Percentiles rank a stretch among this genome's conserved stretches.
Conservation (phyloP, 805 yeast genomes). For the Kodamaea laetipori region DNA sequence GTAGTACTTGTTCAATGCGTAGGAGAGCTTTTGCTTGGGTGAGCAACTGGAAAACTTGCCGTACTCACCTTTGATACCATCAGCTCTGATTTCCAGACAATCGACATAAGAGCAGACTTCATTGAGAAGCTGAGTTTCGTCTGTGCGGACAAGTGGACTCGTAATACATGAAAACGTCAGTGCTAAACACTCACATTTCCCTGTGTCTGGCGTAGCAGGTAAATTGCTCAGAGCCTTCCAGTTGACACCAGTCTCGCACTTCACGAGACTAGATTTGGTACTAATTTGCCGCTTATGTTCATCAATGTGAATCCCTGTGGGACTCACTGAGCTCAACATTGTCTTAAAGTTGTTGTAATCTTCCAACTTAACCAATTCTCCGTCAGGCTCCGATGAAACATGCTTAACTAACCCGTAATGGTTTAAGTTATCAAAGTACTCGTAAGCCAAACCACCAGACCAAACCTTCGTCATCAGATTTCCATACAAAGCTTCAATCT, state of each 20-base stretch:
- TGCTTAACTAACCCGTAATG: slow-evolving; percentile 39
- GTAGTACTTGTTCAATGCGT: slow-evolving; percentile 42
- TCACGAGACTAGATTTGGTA: not conserved
- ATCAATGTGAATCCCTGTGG: slow-evolving; percentile 18
- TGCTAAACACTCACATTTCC: slow-evolving; percentile 48
- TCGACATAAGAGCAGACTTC: slow-evolving; percentile 40
- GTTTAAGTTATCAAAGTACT: slow-evolving; percentile 38
- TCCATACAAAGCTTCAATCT: slow-evolving; percentile 38
- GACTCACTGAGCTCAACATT: slow-evolving; percentile 24
- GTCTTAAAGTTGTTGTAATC: slow-evolving; percentile 34
- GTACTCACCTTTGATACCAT: slow-evolving; percentile 41
- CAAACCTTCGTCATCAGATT: slow-evolving; percentile 36
- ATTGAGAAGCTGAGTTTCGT: slow-evolving; percentile 24
- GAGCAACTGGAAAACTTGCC: slow-evolving; percentile 46
- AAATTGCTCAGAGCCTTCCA: slow-evolving; percentile 27
- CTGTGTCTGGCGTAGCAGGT: slow-evolving; percentile 46
- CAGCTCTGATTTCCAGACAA: slow-evolving; percentile 40
- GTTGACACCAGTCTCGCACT: slow-evolving; percentile 2
- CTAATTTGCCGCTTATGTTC: slow-evolving; percentile 1
- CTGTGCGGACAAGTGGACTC: slow-evolving; percentile 25
- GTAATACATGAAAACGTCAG: slow-evolving; percentile 41
- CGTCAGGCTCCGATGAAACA: slow-evolving; percentile 19
- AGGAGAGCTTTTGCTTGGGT: slow-evolving; percentile 39
- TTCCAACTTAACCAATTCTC: slow-evolving; percentile 26
- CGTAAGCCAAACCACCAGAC: slow-evolving; percentile 44